phyloP scores from a whole-genome alignment of 495 filamentous ascomycete species.

The Corynascus novoguineensis region DNA sequence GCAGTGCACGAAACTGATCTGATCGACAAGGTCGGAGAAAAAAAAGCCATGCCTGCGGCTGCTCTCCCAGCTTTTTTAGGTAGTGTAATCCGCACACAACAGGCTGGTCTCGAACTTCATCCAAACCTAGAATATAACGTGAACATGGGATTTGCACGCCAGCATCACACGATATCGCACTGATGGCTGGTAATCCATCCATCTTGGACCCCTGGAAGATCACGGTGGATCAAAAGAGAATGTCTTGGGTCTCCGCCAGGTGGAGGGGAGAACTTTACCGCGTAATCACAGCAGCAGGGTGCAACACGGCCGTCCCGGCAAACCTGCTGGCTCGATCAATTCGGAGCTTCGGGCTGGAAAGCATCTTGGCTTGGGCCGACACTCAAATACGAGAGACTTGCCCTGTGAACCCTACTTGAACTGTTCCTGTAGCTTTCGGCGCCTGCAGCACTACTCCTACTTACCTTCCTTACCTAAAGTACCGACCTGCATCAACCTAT shows the following conservation, averaged over 20 bases:
- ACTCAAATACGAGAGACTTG: constrained; percentile 16
- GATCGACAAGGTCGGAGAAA: too few relatives aligned
- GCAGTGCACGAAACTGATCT: too few relatives aligned
- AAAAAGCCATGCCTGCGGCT: too few relatives aligned
- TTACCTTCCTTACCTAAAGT: too few relatives aligned
- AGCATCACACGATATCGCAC: too few relatives aligned
- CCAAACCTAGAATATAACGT: neutral
- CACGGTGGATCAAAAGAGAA: constrained; percentile 1
- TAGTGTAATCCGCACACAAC: neutral
- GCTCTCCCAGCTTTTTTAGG: neutral
- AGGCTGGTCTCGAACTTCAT: neutral
- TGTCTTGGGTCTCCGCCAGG: neutral
- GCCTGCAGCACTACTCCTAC: too few relatives aligned
- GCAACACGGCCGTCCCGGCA: neutral
- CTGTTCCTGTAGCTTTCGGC: too few relatives aligned
- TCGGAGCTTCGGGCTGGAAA: constrained; percentile 11
- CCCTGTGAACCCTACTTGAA: too few relatives aligned
- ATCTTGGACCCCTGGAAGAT: neutral
- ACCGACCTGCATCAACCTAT: too few relatives aligned
- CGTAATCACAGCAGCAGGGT: constrained; percentile 13
- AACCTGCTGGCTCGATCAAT: neutral
- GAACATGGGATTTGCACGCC: too few relatives aligned
- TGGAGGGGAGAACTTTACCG: constrained; percentile 1
- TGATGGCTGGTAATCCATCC: neutral
- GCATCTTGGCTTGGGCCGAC: neutral